Percentiles rank a stretch among this genome's conserved stretches.
These are phyloP conservation scores for Ustulina deusta DNA, from an alignment of 2,329 filamentous ascomycete genomes.

Conservation along the genomic window DNA sequence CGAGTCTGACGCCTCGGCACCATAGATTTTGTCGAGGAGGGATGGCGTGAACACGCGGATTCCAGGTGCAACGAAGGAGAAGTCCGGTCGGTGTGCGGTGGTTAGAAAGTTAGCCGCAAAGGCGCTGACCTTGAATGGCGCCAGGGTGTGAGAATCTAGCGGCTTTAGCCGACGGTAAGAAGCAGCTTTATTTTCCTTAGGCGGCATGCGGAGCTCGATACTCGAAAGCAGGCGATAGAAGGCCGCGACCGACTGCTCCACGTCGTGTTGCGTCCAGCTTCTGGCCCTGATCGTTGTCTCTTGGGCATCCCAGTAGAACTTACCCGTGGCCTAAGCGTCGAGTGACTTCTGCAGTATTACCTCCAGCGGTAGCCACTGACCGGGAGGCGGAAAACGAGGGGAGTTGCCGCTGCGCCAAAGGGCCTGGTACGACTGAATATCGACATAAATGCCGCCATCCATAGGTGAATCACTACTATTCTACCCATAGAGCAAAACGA, in stretches of 20 bases:
- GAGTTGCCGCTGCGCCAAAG: background rate
- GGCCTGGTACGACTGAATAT: background rate
- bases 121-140: too few species aligned
- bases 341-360: background rate
- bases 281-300: background rate
- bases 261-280: background rate
- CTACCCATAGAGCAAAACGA: background rate
- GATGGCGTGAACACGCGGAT: too few species aligned
- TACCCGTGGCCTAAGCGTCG: background rate
- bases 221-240: too few species aligned
- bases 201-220: too few species aligned
- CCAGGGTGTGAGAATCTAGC: too few species aligned
- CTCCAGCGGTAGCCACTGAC: background rate
- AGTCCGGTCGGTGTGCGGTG: too few species aligned
- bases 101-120: too few species aligned
- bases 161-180: too few species aligned
- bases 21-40: too few species aligned
- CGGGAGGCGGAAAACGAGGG: background rate
- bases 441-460: background rate
- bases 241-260: too few species aligned
- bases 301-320: background rate
- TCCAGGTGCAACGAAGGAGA: too few species aligned
- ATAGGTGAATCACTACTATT: constrained; percentile 1
- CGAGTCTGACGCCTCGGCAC: background rate
- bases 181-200: too few species aligned